Percentiles rank a stretch among this genome's conserved stretches.
phyloP scores from a whole-genome alignment of 78 protist genomes.

The Pigoraptor vietnamica region DNA sequence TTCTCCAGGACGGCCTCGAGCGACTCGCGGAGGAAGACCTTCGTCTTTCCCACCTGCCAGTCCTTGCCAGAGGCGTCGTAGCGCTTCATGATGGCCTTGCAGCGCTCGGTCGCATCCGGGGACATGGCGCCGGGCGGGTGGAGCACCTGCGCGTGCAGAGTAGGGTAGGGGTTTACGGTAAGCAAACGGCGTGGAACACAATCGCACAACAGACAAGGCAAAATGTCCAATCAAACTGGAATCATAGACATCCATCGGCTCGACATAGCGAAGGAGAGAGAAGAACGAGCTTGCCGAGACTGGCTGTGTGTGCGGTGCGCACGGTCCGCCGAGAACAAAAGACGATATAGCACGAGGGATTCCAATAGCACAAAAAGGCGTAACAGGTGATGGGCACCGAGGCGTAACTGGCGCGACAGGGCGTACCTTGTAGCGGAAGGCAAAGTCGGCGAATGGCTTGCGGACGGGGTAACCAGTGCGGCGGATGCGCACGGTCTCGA shows the following conservation, averaged over 20 bases:
- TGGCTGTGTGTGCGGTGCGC: too few relatives aligned
- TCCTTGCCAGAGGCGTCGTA: background rate
- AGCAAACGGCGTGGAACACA: background rate
- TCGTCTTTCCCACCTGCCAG: constrained; percentile 24
- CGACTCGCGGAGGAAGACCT: constrained; percentile 21
- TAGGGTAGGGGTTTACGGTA: too few relatives aligned
- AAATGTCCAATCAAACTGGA: background rate
- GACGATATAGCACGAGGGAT: too few relatives aligned
- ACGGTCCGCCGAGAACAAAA: too few relatives aligned
- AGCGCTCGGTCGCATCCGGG: background rate
- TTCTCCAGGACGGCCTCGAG: background rate
- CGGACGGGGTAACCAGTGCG: constrained; percentile 65
- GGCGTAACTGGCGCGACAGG: too few relatives aligned
- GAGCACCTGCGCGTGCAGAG: background rate
- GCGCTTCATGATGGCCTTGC: background rate
- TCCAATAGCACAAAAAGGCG: too few relatives aligned
- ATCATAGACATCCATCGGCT: too few relatives aligned
- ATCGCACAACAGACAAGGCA: background rate
- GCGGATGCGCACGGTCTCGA: constrained; percentile 2
- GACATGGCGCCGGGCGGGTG: background rate
- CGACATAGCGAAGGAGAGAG: too few relatives aligned
- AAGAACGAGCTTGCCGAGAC: too few relatives aligned
- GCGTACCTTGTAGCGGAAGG: constrained; percentile 11
- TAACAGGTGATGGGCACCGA: too few relatives aligned
- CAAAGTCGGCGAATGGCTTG: constrained; percentile 10